Percentiles rank a stretch among this genome's conserved stretches.
Evolutionary conservation across 2,329 filamentous ascomycete species (phyloP).

Genomic region (Chaetomium strumarium): DNA sequence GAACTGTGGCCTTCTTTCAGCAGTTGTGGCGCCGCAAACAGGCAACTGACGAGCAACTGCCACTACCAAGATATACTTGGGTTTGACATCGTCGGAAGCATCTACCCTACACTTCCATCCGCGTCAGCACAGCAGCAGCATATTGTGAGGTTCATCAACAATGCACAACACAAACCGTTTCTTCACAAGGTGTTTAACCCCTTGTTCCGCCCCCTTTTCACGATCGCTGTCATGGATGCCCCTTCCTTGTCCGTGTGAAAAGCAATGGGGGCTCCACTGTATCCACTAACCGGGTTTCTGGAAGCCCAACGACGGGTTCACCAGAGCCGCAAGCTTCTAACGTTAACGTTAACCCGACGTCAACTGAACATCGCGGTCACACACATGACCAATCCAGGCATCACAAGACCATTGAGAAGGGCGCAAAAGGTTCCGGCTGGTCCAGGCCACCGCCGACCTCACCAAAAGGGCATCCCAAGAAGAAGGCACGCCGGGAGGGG

Average conservation of each 20-base stretch:
- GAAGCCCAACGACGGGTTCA: not conserved
- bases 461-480: not conserved
- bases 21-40: too few species aligned
- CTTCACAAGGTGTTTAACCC: not conserved
- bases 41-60: too few species aligned
- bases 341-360: not conserved
- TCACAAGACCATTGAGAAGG: not conserved
- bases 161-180: not conserved
- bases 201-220: not conserved
- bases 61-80: too few species aligned
- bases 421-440: not conserved
- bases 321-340: not conserved
- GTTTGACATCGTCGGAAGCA: too few species aligned
- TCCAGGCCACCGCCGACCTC: constrained; percentile 1
- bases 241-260: not conserved
- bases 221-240: not conserved
- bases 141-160: too few species aligned
- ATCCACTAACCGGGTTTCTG: not conserved
- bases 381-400: not conserved
- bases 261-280: not conserved
- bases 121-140: too few species aligned
- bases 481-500: not conserved
- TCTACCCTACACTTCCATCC: too few species aligned
- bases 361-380: not conserved
- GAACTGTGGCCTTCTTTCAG: too few species aligned